Percentiles rank a stretch among this genome's conserved stretches.
phyloP scores from a whole-genome alignment of 1,139 yeast genomes.

The Geotrichum citri-aurantii region DNA sequence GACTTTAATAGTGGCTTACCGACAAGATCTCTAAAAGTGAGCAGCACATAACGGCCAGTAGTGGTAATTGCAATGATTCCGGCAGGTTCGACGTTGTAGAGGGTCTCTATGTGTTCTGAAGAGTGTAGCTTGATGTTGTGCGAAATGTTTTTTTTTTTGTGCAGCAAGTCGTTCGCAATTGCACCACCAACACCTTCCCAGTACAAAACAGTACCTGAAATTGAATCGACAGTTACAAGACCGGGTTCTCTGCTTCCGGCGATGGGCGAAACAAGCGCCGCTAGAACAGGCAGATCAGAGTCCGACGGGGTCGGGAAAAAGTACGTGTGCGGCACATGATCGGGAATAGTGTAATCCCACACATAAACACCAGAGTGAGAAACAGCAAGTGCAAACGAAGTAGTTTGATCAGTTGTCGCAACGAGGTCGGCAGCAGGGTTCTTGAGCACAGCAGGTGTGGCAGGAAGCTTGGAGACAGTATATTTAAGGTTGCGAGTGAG shows the following conservation, averaged over 20 bases:
- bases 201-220: conserved; percentile 52
- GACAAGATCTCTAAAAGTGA: conserved; percentile 60
- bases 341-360: conserved; percentile 65
- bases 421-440: conserved; percentile 29
- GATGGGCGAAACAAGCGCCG: conserved; percentile 60
- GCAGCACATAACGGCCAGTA: conserved; percentile 56
- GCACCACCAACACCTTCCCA: conserved; percentile 67
- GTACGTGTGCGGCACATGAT: conserved; percentile 51
- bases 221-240: conserved; percentile 51
- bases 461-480: conserved; percentile 56
- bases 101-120: conserved; percentile 43
- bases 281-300: conserved; percentile 45
- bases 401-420: conserved; percentile 51
- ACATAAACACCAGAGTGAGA: conserved; percentile 51
- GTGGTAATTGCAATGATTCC: conserved; percentile 72
- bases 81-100: conserved; percentile 65
- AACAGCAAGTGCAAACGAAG: conserved; percentile 52
- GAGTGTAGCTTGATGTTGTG: conserved; percentile 37
- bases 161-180: conserved; percentile 56
- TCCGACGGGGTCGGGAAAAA: conserved; percentile 33
- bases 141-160: conserved; percentile 39
- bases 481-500: conserved; percentile 57
- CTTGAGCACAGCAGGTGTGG: conserved; percentile 46
- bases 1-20: conserved; percentile 49
- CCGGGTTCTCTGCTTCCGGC: conserved; percentile 67